Evolutionary conservation across 202 grass and related monocot genomes (phyloP).

Genomic region (Schoenoplectus triqueter): DNA sequence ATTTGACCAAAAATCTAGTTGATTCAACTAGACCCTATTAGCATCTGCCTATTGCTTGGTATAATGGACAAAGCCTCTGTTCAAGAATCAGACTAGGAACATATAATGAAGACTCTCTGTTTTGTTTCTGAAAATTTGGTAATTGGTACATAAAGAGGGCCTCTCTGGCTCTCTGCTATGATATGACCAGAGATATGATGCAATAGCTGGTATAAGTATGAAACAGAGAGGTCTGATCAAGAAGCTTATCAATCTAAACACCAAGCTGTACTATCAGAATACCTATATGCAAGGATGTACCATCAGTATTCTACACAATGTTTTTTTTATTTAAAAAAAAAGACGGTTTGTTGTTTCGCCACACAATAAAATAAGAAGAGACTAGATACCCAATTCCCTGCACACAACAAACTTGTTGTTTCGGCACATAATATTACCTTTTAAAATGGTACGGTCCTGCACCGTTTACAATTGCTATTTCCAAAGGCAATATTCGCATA

Average conservation of each 20-base stretch:
- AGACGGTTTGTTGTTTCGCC: too few species aligned
- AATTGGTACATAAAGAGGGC: neutral
- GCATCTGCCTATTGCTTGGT: neutral
- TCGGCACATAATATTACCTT: too few species aligned
- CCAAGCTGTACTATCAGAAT: too few species aligned
- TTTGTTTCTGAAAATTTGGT: slow-evolving; percentile 2
- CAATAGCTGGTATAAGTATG: neutral
- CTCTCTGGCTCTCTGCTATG: neutral
- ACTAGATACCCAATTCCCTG: too few species aligned
- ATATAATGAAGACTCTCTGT: neutral
- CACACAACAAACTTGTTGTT: too few species aligned
- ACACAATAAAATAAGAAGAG: too few species aligned
- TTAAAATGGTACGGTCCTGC: too few species aligned
- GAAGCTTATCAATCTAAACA: neutral
- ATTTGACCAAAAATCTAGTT: too few species aligned
- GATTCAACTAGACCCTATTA: neutral
- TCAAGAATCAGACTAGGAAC: neutral
- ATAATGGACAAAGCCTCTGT: neutral
- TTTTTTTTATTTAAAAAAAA: too few species aligned
- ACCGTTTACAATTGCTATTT: too few species aligned
- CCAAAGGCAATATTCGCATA: too few species aligned
- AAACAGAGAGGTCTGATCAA: neutral
- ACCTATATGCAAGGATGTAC: slow-evolving; percentile 13
- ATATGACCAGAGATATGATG: neutral
- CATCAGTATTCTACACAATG: neutral